Base-by-base conservation (phyloP, 1,284 basidiomycete species). In the Agroathelia rolfsii region DNA sequence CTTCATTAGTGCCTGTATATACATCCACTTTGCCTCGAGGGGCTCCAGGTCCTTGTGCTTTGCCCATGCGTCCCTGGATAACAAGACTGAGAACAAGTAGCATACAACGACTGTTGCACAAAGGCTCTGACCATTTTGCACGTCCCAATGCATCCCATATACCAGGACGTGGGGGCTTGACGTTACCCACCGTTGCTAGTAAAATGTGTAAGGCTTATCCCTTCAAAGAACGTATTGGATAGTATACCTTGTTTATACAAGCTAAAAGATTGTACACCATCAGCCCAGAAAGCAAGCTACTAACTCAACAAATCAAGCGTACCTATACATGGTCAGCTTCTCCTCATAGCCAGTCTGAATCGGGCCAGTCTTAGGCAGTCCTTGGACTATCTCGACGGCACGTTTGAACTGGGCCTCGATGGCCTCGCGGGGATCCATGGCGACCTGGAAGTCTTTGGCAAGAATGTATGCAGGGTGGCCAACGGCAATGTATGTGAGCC, bases 271-370 rank as follows among this genome's bases (percentile, higher is more conserved):
- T 7, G 24, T 32, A 32, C 38, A 14, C 22, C 13, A 30, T 16
- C 24, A 25, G 32, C 25, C 3, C 27, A 16, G 29, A 12, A 13
- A 18, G 28, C 23, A 14, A 21, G 34, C 21, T 18, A 38, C 27
- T 34, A 24, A 39, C 13, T 38, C n/a, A 35, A 30, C 22, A 9
- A 34, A 22, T 34, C 32, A 17, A 11, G 50, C 66, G 24, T 38
- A 82, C 78, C 88, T 89, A 54, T 97, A 97, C 70, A 97, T 87
- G 10, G 79, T 76, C 6, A 97, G 64, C 55, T 97, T 97, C 56
- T 96, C 93, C 47, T 96, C 93, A 56, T 96, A 97, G 35, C 77
- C 87, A 0, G 93, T 96, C 59, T 96, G 92, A 44, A 96, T 93
- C 24, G 92, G 89, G 0, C 94, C 92, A 7, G 81, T 85, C 64